Evolutionary conservation across 768 basidiomycete genomes (phyloP).

Genomic region (Mycena epipterygia): DNA sequence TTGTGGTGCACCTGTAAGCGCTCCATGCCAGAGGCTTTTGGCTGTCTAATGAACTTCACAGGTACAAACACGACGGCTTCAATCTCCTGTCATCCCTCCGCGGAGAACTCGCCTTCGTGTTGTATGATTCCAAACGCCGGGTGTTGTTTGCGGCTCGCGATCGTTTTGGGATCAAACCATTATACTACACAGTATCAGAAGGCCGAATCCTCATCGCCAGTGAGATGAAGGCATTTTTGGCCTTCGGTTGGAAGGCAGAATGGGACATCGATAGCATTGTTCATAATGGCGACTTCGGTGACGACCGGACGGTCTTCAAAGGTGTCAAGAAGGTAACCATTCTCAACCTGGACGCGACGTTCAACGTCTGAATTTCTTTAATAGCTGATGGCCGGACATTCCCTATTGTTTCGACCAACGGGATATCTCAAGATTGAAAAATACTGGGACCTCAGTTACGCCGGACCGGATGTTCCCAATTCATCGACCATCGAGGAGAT

Average conservation of each 20-base stretch:
- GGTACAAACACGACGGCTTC: constrained; percentile 28
- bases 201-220: constrained; percentile 23
- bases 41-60: no score
- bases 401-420: neutral
- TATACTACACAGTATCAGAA: constrained; percentile 29
- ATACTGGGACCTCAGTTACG: neutral
- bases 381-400: constrained; percentile 20
- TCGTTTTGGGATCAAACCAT: constrained; percentile 34
- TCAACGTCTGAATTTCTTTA: no score
- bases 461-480: neutral
- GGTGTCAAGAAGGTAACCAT: constrained; percentile 25
- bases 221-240: constrained; percentile 29
- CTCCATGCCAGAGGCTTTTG: no score
- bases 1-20: no score
- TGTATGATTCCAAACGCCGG: constrained; percentile 21
- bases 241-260: constrained; percentile 28
- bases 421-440: neutral
- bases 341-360: no score
- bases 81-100: neutral
- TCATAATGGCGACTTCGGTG: constrained; percentile 11
- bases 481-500: neutral
- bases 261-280: constrained; percentile 30
- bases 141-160: constrained; percentile 30
- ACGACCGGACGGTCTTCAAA: no score
- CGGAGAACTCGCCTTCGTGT: constrained; percentile 35